A percentile compares a stretch with the other conserved stretches of the same genome.
These are phyloP conservation scores for Triglochin maritima DNA, from an alignment of 106 monocot genomes.

Conservation along the genomic window DNA sequence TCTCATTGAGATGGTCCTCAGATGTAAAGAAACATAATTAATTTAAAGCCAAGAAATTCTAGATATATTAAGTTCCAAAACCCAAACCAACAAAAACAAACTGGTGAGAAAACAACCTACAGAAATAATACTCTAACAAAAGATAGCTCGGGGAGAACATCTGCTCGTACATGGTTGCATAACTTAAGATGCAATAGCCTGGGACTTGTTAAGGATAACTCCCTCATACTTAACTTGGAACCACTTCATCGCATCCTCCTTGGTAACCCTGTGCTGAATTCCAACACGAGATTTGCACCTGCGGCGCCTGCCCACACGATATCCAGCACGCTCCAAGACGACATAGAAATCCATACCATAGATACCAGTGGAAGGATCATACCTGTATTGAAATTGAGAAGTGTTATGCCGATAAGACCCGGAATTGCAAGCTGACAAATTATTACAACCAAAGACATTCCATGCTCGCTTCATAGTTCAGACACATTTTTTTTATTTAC, in stretches of 20 bases:
- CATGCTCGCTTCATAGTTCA: no score
- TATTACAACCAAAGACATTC: no score
- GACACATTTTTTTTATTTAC: no score
- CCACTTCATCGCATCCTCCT: constrained; percentile 80
- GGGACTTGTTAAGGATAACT: constrained; percentile 70
- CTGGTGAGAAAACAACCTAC: no score
- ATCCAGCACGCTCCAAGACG: constrained; percentile 44
- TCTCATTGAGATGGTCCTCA: no score
- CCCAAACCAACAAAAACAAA: no score
- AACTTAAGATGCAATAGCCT: constrained; percentile 5
- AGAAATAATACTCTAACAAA: no score
- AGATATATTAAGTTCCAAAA: no score
- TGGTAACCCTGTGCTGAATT: constrained; percentile 61
- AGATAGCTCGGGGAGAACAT: no score
- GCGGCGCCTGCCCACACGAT: constrained; percentile 43
- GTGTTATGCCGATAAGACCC: background rate
- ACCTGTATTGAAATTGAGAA: constrained; percentile 12
- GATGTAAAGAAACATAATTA: no score
- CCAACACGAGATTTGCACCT: constrained; percentile 55
- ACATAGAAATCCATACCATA: constrained; percentile 70
- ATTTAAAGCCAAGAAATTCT: no score
- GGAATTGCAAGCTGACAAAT: background rate
- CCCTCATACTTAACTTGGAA: constrained; percentile 84
- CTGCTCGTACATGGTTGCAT: background rate
- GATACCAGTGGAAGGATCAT: constrained; percentile 63